phyloP scores from a whole-genome alignment of 202 grass and related monocot genomes.

The Brachypodium distachyon region DNA sequence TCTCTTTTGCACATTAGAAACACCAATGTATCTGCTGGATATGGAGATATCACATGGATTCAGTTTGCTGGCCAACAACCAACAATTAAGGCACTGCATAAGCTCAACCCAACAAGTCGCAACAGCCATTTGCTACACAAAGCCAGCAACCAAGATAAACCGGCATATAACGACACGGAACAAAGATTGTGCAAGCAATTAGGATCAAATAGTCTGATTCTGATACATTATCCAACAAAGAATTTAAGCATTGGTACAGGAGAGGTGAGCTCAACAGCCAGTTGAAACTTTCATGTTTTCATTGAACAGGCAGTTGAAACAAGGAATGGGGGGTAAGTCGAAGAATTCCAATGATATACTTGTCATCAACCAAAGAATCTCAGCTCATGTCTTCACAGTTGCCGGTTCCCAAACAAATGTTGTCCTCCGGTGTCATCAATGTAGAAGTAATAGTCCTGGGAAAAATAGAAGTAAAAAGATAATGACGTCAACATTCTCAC shows the following conservation, averaged over 20 bases:
- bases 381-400: conserved; percentile 55
- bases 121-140: neutral
- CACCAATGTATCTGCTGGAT: conserved; percentile 6
- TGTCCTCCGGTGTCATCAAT: conserved; percentile 30
- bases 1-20: conserved; percentile 17
- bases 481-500: neutral
- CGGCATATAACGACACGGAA: neutral
- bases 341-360: conserved; percentile 39
- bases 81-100: conserved; percentile 7
- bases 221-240: conserved; percentile 13
- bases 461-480: neutral
- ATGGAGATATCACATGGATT: neutral
- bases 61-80: neutral
- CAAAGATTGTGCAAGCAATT: neutral
- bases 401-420: conserved; percentile 34
- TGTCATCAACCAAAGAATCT: conserved; percentile 65
- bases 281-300: conserved; percentile 28
- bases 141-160: neutral
- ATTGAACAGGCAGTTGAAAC: conserved; percentile 31
- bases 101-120: too few species aligned
- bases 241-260: conserved; percentile 39
- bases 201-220: conserved; percentile 9
- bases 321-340: conserved; percentile 46
- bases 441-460: conserved; percentile 33
- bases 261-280: conserved; percentile 34